These are phyloP conservation scores for Solanum phureja DNA, from an alignment of 257 asterid species.

Conservation along the genomic window DNA sequence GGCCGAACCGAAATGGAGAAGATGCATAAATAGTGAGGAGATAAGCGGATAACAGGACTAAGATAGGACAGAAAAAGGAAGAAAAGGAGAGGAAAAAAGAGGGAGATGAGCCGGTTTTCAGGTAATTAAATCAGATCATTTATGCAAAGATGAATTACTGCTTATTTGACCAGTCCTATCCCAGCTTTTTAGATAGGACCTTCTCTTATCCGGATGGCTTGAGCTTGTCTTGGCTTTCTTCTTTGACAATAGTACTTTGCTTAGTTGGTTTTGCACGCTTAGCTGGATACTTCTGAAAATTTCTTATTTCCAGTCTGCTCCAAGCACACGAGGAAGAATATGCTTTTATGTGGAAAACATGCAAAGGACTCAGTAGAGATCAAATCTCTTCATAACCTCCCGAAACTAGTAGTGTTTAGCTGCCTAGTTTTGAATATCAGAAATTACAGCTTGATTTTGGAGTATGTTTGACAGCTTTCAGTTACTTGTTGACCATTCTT, in stretches of 20 bases:
- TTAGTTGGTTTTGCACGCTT: neutral
- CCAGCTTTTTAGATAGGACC: neutral
- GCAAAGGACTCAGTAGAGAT: neutral
- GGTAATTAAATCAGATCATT: neutral
- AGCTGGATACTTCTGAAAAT: neutral
- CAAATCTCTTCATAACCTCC: neutral
- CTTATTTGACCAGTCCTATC: neutral
- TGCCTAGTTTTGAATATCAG: neutral
- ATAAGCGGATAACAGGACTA: neutral
- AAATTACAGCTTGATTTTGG: neutral
- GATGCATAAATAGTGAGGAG: neutral
- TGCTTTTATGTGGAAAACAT: neutral
- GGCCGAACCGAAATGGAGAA: neutral
- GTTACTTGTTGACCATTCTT: neutral
- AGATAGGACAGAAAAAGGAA: neutral
- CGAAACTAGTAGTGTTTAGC: neutral
- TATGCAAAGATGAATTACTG: neutral
- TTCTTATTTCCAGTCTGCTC: neutral
- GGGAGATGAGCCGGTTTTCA: neutral
- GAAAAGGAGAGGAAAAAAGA: neutral
- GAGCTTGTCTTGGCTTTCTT: neutral
- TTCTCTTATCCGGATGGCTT: neutral
- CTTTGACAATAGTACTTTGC: neutral
- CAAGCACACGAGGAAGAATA: neutral
- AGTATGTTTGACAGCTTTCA: neutral